Evolutionary conservation across 495 filamentous ascomycete genomes (phyloP), one percentile per base, ranked within the genome.

Genomic region (Hypomontagnella submonticulosa): DNA sequence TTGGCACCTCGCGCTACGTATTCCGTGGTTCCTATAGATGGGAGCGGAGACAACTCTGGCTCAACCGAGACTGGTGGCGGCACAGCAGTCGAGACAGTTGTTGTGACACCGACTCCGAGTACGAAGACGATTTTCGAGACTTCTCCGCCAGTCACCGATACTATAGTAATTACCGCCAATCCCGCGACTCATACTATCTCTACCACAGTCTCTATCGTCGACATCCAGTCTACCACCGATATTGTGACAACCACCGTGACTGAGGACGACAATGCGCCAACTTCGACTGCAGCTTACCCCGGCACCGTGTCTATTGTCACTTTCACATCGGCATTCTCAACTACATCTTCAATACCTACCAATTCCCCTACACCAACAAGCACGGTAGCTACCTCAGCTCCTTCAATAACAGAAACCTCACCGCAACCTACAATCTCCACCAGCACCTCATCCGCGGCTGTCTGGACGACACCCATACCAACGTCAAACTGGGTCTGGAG

Each of bases 21-120:
- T 19, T 77, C 75, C 12, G 63, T 77, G n/a, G 67, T 77, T 32
- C 74, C 75, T 0, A 76, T 77, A 32, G 69, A 74, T 48, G 75
- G 71, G 10, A 66, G 69, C 42, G 59, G 59, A 13, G 51, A 61
- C 33, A 57, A 30, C 40, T 66, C 54, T n/a, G 64, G 55, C 37
- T 41, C 49, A 38, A 66, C 66, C 9, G 38, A 41, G 63, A 68
- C 44, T 33, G 34, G 10, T 43, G 62, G 67, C 2, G 62, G 67
- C 2, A 72, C 70, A 58, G 72, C 72, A 16, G 38, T 66, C 30
- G 61, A 70, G 59, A 74, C 72, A n/a, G 40, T 66, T 30, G 61
- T 71, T 40, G 47, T 70, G 34, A 68, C 69, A 6, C 50, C 55
- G 16, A 54, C 68, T n/a, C 58, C 66, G 12, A 66, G 48, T 19